phyloP scores from a whole-genome alignment of 495 filamentous ascomycete species.

The Penicillium taxi region DNA sequence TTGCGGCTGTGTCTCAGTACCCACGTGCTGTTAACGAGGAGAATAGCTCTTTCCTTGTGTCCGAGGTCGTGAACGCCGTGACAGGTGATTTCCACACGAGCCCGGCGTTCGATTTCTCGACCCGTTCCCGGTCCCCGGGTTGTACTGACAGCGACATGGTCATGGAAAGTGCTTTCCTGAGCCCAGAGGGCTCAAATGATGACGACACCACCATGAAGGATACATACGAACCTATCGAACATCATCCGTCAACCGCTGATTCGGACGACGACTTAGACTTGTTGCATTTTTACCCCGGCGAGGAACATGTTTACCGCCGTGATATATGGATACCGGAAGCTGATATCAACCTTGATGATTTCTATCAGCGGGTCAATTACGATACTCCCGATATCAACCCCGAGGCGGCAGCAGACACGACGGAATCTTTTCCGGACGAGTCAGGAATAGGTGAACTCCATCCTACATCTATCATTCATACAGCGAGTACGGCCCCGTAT shows the following conservation, averaged over 20 bases:
- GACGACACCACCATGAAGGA: too few relatives aligned
- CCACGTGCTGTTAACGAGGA: constrained; percentile 16
- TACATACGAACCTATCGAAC: too few relatives aligned
- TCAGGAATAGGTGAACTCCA: constrained; percentile 14
- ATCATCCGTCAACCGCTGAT: constrained; percentile 6
- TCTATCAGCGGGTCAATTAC: constrained; percentile 23
- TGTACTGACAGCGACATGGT: constrained; percentile 22
- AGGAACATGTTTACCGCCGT: constrained; percentile 17
- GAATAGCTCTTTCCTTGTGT: constrained; percentile 14
- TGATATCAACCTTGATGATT: constrained; percentile 31
- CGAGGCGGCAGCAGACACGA: background rate
- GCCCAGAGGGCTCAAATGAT: too few relatives aligned
- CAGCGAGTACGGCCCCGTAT: constrained; percentile 24
- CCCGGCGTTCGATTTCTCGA: too few relatives aligned
- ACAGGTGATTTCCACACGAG: too few relatives aligned
- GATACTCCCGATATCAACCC: constrained; percentile 11
- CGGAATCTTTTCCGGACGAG: constrained; percentile 4
- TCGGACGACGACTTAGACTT: constrained; percentile 29
- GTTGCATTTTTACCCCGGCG: constrained; percentile 31
- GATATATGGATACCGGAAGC: constrained; percentile 7
- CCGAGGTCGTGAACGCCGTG: constrained; percentile 29
- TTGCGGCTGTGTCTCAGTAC: constrained; percentile 30
- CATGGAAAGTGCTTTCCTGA: too few relatives aligned
- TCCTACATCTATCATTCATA: constrained; percentile 26
- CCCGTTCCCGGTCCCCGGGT: too few relatives aligned